Evolutionary conservation across 164 flowering plant genomes (phyloP).

Genomic region (Amborella trichopoda): DNA sequence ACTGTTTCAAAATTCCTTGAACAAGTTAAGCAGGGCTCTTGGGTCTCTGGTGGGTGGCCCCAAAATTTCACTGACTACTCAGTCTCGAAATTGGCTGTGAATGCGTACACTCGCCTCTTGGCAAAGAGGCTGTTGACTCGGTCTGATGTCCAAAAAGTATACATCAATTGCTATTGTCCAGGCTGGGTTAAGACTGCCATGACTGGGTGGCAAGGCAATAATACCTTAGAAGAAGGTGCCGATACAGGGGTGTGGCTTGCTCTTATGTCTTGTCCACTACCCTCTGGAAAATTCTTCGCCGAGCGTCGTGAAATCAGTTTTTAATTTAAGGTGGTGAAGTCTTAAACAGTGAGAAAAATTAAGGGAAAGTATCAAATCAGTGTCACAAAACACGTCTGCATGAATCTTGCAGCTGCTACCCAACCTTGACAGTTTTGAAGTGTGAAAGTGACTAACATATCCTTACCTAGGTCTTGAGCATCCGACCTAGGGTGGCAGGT

Average conservation of each 20-base stretch:
- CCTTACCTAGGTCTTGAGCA: no score
- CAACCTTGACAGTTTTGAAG: no score
- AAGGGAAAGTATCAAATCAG: no score
- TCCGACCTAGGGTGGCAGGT: no score
- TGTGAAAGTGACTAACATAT: no score
- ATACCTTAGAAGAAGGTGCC: conserved; percentile 68
- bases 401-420: no score
- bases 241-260: conserved; percentile 97
- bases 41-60: conserved; percentile 85
- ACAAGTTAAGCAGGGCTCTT: conserved; percentile 66
- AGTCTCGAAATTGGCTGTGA: conserved; percentile 78
- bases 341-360: no score
- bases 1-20: conserved; percentile 42
- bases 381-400: no score
- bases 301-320: conserved; percentile 82
- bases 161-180: conserved; percentile 80
- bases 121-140: conserved; percentile 39
- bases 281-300: conserved; percentile 67
- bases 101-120: conserved; percentile 65
- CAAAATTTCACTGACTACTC: conserved; percentile 76
- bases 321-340: conserved; percentile 14
- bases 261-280: conserved; percentile 54
- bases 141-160: conserved; percentile 59
- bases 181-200: conserved; percentile 97
- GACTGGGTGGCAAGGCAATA: conserved; percentile 88